Evolutionary conservation across 2,329 filamentous ascomycete genomes (phyloP).

Genomic region (Penicillium sp.): DNA sequence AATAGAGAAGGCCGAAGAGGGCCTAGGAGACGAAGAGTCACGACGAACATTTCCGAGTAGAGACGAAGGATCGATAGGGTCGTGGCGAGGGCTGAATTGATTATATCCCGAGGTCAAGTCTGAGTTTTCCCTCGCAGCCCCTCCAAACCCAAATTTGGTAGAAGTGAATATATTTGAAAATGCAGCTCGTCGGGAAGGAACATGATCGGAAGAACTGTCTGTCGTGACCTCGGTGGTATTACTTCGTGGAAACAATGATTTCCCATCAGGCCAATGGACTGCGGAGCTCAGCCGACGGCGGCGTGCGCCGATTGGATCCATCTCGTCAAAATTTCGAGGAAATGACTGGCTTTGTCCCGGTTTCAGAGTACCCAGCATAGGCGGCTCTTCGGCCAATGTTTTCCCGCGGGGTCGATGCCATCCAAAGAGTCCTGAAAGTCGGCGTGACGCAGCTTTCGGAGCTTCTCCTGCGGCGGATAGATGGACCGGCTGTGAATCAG

Average conservation of each 20-base stretch:
- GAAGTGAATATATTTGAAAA: constrained; percentile 43
- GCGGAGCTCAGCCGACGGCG: constrained; percentile 54
- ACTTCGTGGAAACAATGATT: constrained; percentile 44
- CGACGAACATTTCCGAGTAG: constrained; percentile 40
- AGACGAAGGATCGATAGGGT: constrained; percentile 44
- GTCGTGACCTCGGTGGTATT: constrained; percentile 41
- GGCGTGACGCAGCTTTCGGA: constrained; percentile 44
- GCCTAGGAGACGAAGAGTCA: constrained; percentile 43
- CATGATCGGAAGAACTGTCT: constrained; percentile 39
- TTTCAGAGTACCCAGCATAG: constrained; percentile 53
- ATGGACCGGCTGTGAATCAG: constrained; percentile 31
- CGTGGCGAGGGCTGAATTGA: constrained; percentile 44
- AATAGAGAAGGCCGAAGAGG: constrained; percentile 51
- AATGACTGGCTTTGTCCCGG: constrained; percentile 59
- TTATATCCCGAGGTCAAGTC: constrained; percentile 40
- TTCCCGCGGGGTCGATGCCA: constrained; percentile 58
- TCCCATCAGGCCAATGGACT: constrained; percentile 49
- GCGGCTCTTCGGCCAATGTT: constrained; percentile 54
- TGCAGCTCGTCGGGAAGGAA: constrained; percentile 36
- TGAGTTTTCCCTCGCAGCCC: constrained; percentile 28
- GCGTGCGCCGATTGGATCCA: constrained; percentile 47
- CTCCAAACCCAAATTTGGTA: constrained; percentile 35
- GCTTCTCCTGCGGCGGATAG: constrained; percentile 30
- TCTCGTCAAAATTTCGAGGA: constrained; percentile 50
- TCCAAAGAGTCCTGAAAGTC: constrained; percentile 54